A percentile compares a stretch with the other conserved stretches of the same genome.
Evolutionary conservation across 164 flowering plant species (phyloP).

Genomic region (Saururus chinensis): DNA sequence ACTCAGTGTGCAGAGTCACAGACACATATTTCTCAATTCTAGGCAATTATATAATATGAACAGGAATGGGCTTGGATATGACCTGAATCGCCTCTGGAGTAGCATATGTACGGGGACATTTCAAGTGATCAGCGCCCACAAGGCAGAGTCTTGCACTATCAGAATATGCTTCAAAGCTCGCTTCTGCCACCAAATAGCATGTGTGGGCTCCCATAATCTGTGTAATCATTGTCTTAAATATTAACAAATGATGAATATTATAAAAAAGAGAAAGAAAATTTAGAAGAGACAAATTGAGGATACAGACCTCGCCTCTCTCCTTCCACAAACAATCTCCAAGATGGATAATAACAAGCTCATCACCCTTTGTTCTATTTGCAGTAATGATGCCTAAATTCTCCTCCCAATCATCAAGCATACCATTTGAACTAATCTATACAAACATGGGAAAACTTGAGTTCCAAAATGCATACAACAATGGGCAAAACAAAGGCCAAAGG

Average conservation of each 20-base stretch:
- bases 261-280: neutral
- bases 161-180: conserved; percentile 82
- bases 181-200: conserved; percentile 93
- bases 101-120: conserved; percentile 85
- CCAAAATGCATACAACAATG: conserved; percentile 1
- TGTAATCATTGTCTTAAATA: conserved; percentile 8
- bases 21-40: neutral
- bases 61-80: conserved; percentile 2
- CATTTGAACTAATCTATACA: conserved; percentile 37
- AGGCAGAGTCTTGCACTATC: conserved; percentile 91
- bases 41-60: neutral
- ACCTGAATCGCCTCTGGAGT: conserved; percentile 99
- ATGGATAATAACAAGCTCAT: conserved; percentile 79
- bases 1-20: too few relatives aligned
- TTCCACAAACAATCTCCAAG: conserved; percentile 92
- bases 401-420: conserved; percentile 84
- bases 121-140: conserved; percentile 92
- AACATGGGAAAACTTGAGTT: neutral
- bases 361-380: conserved; percentile 84
- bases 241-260: neutral
- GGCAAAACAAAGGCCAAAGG: too few relatives aligned
- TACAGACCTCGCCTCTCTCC: conserved; percentile 69
- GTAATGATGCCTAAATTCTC: conserved; percentile 82
- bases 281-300: neutral
- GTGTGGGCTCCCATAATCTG: conserved; percentile 88